Conservation (phyloP, 2,329 filamentous ascomycete genomes). For the Hypoxylon sp. region DNA sequence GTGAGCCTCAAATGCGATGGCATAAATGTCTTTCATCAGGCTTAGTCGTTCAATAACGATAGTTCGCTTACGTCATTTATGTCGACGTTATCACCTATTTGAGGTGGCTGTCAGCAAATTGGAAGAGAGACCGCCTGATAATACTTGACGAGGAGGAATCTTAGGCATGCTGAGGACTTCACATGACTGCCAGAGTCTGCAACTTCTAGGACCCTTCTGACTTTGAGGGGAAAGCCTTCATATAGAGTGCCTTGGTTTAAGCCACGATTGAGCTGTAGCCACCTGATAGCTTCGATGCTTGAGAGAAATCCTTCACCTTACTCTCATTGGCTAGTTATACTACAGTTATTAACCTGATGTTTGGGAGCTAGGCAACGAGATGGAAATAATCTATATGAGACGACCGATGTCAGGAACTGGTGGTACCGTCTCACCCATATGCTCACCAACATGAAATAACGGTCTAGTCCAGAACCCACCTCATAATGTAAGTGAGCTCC, state of each 20-base stretch:
- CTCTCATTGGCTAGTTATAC: slow-evolving; percentile 8
- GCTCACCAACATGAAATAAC: neutral
- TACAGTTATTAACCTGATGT: neutral
- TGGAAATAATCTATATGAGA: neutral
- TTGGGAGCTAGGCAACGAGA: neutral
- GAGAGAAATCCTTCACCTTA: neutral
- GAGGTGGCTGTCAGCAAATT: slow-evolving; percentile 15
- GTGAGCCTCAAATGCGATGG: slow-evolving; percentile 9
- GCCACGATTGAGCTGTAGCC: neutral
- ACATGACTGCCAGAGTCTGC: slow-evolving; percentile 2
- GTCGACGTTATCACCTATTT: neutral
- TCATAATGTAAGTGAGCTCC: neutral
- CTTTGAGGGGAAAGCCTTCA: neutral
- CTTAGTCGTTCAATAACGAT: slow-evolving; percentile 15
- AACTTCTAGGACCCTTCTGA: neutral
- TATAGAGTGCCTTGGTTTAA: neutral
- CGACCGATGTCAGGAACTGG: neutral
- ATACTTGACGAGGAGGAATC: neutral
- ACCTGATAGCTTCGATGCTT: neutral
- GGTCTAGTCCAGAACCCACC: neutral
- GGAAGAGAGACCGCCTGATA: neutral
- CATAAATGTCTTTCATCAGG: slow-evolving; percentile 1
- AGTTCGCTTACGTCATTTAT: slow-evolving; percentile 25
- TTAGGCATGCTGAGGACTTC: neutral
- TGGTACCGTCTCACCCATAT: neutral